Evolutionary conservation across 208 protist genomes (phyloP).

Genomic region (Wallacemonas sp.): DNA sequence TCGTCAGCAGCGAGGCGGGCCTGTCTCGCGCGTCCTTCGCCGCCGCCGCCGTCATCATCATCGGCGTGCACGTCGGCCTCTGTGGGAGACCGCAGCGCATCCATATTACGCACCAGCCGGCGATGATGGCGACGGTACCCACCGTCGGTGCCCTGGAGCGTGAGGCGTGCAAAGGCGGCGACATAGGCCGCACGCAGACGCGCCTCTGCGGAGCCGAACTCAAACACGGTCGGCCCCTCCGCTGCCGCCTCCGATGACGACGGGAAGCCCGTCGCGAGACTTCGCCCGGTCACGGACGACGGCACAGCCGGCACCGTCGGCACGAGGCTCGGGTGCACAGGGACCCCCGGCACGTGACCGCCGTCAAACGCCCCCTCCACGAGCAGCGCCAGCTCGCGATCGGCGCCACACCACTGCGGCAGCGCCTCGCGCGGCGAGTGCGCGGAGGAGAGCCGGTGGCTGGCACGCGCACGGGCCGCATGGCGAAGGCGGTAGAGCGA

Average conservation of each 20-base stretch:
- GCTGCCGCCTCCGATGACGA: no score
- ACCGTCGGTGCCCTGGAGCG: constrained; percentile 69
- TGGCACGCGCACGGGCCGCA: constrained; percentile 39
- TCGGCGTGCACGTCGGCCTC: no score
- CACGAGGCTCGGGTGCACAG: background rate
- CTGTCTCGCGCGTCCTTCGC: no score
- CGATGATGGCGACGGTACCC: constrained; percentile 62
- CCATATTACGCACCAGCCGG: constrained; percentile 57
- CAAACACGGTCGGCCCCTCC: constrained; percentile 13
- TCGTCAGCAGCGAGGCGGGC: no score
- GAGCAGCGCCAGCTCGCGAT: constrained; percentile 4
- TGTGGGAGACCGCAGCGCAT: constrained; percentile 22
- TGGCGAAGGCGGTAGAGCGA: constrained; percentile 60
- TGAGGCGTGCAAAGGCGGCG: constrained; percentile 66
- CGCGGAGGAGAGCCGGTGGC: constrained; percentile 19
- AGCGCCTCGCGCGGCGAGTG: constrained; percentile 19
- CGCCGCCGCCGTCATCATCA: constrained; percentile 18
- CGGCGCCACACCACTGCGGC: constrained; percentile 41
- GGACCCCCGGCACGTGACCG: background rate
- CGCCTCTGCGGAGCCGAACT: constrained; percentile 46
- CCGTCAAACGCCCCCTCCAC: constrained; percentile 4
- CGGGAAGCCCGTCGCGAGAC: constrained; percentile 14
- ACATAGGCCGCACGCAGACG: constrained; percentile 77
- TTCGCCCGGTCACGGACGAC: constrained; percentile 17
- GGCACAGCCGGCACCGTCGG: no score